Percentiles rank a stretch among this genome's conserved stretches.
Evolutionary conservation across 495 filamentous ascomycete species (phyloP).

Genomic region (Massariosphaeria phaeospora): DNA sequence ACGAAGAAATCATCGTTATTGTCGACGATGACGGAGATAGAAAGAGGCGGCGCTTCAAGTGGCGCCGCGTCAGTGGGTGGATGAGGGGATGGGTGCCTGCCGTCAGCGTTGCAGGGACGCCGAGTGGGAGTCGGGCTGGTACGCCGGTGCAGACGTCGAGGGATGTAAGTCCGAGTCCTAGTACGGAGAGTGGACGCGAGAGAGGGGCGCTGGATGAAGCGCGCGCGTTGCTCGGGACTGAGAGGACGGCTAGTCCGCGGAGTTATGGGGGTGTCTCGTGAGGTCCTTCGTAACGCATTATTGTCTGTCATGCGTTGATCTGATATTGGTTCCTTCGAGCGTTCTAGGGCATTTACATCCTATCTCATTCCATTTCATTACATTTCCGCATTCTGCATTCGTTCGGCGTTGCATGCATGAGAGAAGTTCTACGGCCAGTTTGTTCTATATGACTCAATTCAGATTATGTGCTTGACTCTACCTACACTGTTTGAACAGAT

Average conservation of each 20-base stretch:
- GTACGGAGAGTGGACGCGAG: neutral
- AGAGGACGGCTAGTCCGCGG: constrained; percentile 18
- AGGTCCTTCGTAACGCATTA: too few relatives aligned
- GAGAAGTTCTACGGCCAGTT: too few relatives aligned
- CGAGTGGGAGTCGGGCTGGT: constrained; percentile 16
- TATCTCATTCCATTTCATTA: too few relatives aligned
- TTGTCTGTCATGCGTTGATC: too few relatives aligned
- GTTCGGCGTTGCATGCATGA: too few relatives aligned
- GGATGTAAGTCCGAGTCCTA: constrained; percentile 13
- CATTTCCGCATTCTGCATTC: too few relatives aligned
- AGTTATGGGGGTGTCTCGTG: constrained; percentile 21
- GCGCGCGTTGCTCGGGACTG: constrained; percentile 26
- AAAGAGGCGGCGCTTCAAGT: constrained; percentile 44
- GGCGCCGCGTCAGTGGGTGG: constrained; percentile 58
- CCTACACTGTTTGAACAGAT: too few relatives aligned
- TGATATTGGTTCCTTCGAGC: too few relatives aligned
- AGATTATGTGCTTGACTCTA: too few relatives aligned
- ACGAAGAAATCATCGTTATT: constrained; percentile 19
- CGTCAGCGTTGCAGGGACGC: constrained; percentile 25
- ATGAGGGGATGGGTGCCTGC: constrained; percentile 65
- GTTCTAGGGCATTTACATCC: too few relatives aligned
- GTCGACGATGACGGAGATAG: constrained; percentile 37
- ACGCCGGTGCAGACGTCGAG: constrained; percentile 18
- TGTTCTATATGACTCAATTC: too few relatives aligned
- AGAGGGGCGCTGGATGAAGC: constrained; percentile 22